Evolutionary conservation across 2,329 filamentous ascomycete genomes (phyloP), one percentile per base, ranked within the genome.

Genomic region (Fusarium sp.): DNA sequence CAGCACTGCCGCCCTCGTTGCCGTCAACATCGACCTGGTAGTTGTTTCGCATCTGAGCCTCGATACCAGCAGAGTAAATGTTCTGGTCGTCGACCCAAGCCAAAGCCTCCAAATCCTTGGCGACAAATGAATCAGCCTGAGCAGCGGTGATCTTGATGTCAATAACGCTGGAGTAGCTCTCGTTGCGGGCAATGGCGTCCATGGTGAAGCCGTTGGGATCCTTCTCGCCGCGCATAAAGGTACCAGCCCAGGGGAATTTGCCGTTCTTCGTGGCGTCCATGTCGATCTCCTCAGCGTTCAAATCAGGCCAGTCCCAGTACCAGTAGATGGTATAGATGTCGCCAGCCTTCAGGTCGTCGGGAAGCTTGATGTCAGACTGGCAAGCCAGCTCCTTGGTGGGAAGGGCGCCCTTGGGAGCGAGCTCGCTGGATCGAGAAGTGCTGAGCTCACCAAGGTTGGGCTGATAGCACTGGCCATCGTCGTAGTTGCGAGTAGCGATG

Each of bases 251-350:
- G 14, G 84, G 82, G 66, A 83, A 87, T 65, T 82, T 80, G 31
- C 86, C 84, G 71, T 83, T 73, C 70, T 79, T 79, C 56, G 83
- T 85, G 22, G 78, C 79, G 18, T 82, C 80, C 38, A 83, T 76
- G 73, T 88, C 82, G 69, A 81, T 83, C 73, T 79, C 82, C 71
- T 80, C 82, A 42, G 78, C 77, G 77, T 84, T 83, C 79, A 90
- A 85, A 16, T 90, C 92, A 4, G 93, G 92, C 94, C 95, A 99
- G 82, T 97, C 93, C 96, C 96, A 98, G 54, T 98, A 92, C 96
- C 96, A 98, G 86, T 98, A 97, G 61, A 98, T 84, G 4, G 94
- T 96, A 81, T 95, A 94, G 31, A 88, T 87, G 34, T 91, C 89
- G 52, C 91, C 90, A 11, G 86, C 82, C n/a, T 88, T 82, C 56